phyloP scores from a whole-genome alignment of 768 basidiomycete genomes.

The Rhodosporidiobolus sp. region DNA sequence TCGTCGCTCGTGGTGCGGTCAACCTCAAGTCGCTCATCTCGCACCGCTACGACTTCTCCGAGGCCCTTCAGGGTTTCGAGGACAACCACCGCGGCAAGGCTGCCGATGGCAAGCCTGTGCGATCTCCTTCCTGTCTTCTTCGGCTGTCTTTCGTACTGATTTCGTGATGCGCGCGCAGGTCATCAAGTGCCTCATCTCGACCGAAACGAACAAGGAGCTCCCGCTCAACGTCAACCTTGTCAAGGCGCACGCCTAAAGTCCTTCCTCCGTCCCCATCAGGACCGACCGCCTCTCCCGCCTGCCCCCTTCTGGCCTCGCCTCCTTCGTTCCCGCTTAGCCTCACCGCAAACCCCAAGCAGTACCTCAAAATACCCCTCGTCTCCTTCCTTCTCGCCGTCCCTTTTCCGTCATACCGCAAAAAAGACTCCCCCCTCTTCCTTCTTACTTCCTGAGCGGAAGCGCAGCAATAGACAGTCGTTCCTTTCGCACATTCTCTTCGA shows the following conservation, averaged over 20 bases:
- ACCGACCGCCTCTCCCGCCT: too few relatives aligned
- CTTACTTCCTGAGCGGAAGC: not conserved
- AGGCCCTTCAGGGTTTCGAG: constrained; percentile 76
- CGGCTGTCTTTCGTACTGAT: too few relatives aligned
- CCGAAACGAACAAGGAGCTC: not conserved
- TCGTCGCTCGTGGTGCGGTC: constrained; percentile 75
- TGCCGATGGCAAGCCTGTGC: constrained; percentile 75
- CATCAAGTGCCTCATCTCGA: constrained; percentile 59
- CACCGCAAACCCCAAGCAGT: not conserved
- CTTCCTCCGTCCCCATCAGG: too few relatives aligned
- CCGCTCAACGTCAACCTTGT: not conserved
- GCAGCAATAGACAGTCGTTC: not conserved
- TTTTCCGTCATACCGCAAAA: too few relatives aligned
- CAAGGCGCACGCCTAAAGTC: not conserved
- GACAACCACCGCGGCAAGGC: constrained; percentile 76
- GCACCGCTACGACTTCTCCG: constrained; percentile 74
- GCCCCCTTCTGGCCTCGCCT: not conserved
- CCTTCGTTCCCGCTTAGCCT: not conserved
- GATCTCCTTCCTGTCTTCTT: too few relatives aligned
- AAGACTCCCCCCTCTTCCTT: too few relatives aligned
- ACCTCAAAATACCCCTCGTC: too few relatives aligned
- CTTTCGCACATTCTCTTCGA: too few relatives aligned
- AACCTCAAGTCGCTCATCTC: constrained; percentile 85
- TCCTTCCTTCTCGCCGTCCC: too few relatives aligned
- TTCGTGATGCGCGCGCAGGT: too few relatives aligned